A percentile compares a stretch with the other conserved stretches of the same genome.
Evolutionary conservation across 2,329 filamentous ascomycete species (phyloP).

Genomic region (Aureobasidium sp.): DNA sequence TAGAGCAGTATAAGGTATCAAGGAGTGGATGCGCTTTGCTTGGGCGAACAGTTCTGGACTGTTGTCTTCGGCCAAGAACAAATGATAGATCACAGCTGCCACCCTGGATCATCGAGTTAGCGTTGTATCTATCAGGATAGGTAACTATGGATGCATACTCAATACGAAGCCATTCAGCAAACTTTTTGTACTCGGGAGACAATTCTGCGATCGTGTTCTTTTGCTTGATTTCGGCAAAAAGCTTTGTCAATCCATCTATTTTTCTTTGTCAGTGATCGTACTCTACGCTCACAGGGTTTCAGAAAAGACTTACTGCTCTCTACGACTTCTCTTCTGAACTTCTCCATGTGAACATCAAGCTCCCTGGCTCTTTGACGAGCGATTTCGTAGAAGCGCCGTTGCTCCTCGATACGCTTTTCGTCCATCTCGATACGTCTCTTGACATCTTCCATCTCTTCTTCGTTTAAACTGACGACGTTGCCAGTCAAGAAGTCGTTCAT

Average conservation of each 20-base stretch:
- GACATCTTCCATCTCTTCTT: constrained; percentile 81
- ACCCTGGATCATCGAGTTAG: constrained; percentile 43
- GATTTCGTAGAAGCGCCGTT: constrained; percentile 91
- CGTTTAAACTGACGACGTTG: constrained; percentile 65
- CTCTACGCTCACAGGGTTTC: neutral
- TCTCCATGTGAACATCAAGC: constrained; percentile 96
- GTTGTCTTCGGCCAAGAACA: constrained; percentile 97
- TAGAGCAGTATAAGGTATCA: constrained; percentile 85
- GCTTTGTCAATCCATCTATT: constrained; percentile 74
- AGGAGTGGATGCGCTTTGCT: constrained; percentile 85
- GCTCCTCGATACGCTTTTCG: constrained; percentile 81
- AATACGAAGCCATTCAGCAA: constrained; percentile 95
- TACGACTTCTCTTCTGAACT: constrained; percentile 60
- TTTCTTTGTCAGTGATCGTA: neutral
- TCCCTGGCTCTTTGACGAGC: constrained; percentile 84
- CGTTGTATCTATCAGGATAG: neutral
- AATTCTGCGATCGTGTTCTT: constrained; percentile 83
- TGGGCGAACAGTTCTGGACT: constrained; percentile 94
- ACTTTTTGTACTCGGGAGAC: constrained; percentile 93
- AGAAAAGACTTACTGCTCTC: constrained; percentile 55
- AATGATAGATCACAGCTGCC: constrained; percentile 90
- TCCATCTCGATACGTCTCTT: constrained; percentile 73
- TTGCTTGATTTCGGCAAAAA: constrained; percentile 87
- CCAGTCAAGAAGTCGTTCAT: constrained; percentile 76
- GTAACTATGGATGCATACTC: constrained; percentile 45